Evolutionary conservation across 495 filamentous ascomycete species (phyloP).

Genomic region (Hypoxylon perforatum): DNA sequence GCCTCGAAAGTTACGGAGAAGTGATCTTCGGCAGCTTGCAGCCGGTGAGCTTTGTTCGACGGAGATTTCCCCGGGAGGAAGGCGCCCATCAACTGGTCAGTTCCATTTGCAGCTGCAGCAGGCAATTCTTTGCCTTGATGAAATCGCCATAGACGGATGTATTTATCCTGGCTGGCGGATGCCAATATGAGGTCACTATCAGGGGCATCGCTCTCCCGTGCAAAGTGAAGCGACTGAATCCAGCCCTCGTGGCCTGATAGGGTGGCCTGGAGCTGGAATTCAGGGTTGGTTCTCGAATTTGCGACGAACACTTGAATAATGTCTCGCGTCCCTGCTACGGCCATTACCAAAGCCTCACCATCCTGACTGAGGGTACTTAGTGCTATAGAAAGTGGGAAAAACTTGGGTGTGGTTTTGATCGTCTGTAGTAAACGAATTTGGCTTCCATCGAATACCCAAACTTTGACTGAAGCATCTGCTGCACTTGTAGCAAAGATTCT

Average conservation of each 20-base stretch:
- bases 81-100: slow-evolving; percentile 57
- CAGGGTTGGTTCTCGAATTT: slow-evolving; percentile 34
- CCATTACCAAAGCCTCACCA: slow-evolving; percentile 70
- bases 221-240: slow-evolving; percentile 87
- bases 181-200: slow-evolving; percentile 81
- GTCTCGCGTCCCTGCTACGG: slow-evolving; percentile 83
- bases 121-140: slow-evolving; percentile 75
- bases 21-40: slow-evolving; percentile 60
- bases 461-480: slow-evolving; percentile 83
- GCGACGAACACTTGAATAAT: slow-evolving; percentile 80
- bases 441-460: slow-evolving; percentile 71
- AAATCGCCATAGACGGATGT: slow-evolving; percentile 92
- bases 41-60: slow-evolving; percentile 88
- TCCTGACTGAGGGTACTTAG: slow-evolving; percentile 65
- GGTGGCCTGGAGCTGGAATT: slow-evolving; percentile 79
- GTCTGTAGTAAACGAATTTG: slow-evolving; percentile 71
- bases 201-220: slow-evolving; percentile 63
- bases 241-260: slow-evolving; percentile 94
- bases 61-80: slow-evolving; percentile 71
- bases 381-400: slow-evolving; percentile 82
- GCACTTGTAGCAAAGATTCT: slow-evolving; percentile 74
- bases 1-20: slow-evolving; percentile 95
- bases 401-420: slow-evolving; percentile 77
- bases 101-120: slow-evolving; percentile 51
- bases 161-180: slow-evolving; percentile 97